Base-by-base conservation (phyloP, 2,329 filamentous ascomycete species). In the Colletotrichum tropicicola region DNA sequence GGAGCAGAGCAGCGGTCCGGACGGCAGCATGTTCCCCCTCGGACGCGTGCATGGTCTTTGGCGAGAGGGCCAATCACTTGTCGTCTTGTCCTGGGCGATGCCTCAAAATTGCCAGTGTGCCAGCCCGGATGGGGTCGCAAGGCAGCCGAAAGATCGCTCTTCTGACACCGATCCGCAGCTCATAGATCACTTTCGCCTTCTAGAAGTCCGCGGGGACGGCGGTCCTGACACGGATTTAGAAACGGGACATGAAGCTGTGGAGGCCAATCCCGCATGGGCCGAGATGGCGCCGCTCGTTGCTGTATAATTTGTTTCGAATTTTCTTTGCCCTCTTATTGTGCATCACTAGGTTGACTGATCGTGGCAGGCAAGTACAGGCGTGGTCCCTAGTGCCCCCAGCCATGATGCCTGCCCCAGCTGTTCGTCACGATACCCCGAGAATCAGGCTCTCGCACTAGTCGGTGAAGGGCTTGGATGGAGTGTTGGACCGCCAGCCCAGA, bases 1-100 rank as follows among this genome's bases (percentile, higher is more conserved):
- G 41, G 35, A 43, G 57, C 15, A 19, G 39, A 23, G 10, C 19
- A 17, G 39, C 19, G 39, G 32, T 19, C 28, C 61, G 61, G 61
- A 51, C 28, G 37, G 48, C 57, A 65, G 57, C 61, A 65, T 43
- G 25, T 39, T 47, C 49, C 37, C 51, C 61, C 48, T 37, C 61
- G 61, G 61, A 39, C 43, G 57, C 57, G 21, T 65, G 61, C 61
- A 65, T 65, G 17, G n/a, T 12, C 37, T 65, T 61, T 65, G 61
- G 57, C 61, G 57, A 65, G 57, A 65, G 25, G 21, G 23, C 61
- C 61, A 65, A 65, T 65, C 61, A 55, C 32, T 19, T 21, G 35
- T 27, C 27, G 19, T 37, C 27, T 45, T 21, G 12, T 15, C 43
- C 28, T 60, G 27, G 12, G 35, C 44, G 35, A 47, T 61, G 49